Base-by-base conservation (phyloP, 140 eudicot species). In the Ambrosia hybrid region DNA sequence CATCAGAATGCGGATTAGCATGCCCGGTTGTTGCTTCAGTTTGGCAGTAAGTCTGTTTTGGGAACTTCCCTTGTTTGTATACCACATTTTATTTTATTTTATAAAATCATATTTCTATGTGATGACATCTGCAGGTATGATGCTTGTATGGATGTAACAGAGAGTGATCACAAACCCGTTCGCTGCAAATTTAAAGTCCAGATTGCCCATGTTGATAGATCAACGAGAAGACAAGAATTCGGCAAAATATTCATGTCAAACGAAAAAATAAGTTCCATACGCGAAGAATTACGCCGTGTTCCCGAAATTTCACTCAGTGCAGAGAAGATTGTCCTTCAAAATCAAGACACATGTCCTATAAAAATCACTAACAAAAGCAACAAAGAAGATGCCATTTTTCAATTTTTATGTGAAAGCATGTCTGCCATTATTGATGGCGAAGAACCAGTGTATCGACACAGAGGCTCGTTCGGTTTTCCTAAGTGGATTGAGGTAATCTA, bases 81-180 rank as follows among this genome's bases (percentile, higher is more conserved):
- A 61, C 45, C 12, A n/a, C 8, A 1, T 77, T 49, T 4, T 14
- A 39, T 67, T 61, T 68, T 16, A 46, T 63, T 21, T 21, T 21
- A 21, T 21, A 52, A 49, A 59, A 65, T 75, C 73, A 60, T 38
- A 11, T 80, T 16, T 38, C 45, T 53, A 64, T 0, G 16, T 74
- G 17, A 12, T 72, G 52, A 41, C 30, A 57, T 71, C 63, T 11
- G 67, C 61, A 94, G 99, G 77, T 94, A 94, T 9, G 97, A 90
- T 53, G 99, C 97, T 43, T 83, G 94, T 79, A 94, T 94, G 99
- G 99, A 94, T 57, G 99, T 94, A 76, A 79, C 67, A 71, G 99
- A 94, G 78, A 94, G 99, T 65, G 99, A 94, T 76, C 99, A 94
- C 71, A 94, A 94, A 72, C 99, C 99, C 0, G 97, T 94, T 37